Conservation (phyloP, 306 rosid genomes). For the Castanopsis chinensis region DNA sequence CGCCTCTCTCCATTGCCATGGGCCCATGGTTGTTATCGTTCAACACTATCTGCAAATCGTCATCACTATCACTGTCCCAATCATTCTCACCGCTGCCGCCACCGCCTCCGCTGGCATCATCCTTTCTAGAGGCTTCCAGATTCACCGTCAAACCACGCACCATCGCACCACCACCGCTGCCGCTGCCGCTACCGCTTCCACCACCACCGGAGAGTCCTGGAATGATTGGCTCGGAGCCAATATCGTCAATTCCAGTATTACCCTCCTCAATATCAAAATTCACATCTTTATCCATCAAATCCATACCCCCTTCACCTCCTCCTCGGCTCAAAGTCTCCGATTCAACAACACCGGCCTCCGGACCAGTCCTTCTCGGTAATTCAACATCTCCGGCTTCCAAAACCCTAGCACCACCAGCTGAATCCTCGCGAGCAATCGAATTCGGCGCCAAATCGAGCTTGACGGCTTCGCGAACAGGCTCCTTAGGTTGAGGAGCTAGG, state of each 20-base stretch:
- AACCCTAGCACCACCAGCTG: constrained; percentile 16
- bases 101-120: constrained; percentile 23
- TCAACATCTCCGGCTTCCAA: constrained; percentile 3
- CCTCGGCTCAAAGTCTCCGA: neutral
- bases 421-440: constrained; percentile 21
- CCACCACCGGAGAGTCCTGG: constrained; percentile 56
- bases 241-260: constrained; percentile 29
- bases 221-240: constrained; percentile 63
- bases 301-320: constrained; percentile 19
- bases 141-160: constrained; percentile 21
- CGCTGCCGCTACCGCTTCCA: neutral
- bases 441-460: constrained; percentile 20
- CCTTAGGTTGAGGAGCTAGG: constrained; percentile 18
- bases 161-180: neutral
- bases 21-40: constrained; percentile 66
- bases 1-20: constrained; percentile 73
- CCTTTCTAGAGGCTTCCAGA: constrained; percentile 29
- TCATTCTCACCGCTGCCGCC: constrained; percentile 51
- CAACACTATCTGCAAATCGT: constrained; percentile 93
- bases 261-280: constrained; percentile 89
- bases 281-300: constrained; percentile 57
- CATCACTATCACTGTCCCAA: constrained; percentile 97
- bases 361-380: neutral
- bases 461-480: constrained; percentile 3
- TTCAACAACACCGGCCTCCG: constrained; percentile 13